Conservation (phyloP, 345 rosid species). For the Gossypium herbaceum region DNA sequence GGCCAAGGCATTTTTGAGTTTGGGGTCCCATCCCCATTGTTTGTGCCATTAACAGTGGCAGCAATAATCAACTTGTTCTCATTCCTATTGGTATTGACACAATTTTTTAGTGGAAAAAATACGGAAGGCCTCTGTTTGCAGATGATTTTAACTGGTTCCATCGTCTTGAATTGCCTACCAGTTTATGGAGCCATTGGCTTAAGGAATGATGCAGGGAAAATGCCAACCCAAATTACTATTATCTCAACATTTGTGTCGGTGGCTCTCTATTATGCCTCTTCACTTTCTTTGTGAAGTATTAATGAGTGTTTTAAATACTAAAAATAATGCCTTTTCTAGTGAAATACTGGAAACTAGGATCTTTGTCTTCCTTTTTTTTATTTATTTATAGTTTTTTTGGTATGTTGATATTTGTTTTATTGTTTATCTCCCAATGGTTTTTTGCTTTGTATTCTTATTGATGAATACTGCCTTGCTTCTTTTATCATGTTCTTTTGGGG, state of each 20-base stretch:
- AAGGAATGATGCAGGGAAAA: slow-evolving; percentile 54
- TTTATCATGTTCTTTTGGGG: too few relatives aligned
- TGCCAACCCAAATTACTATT: slow-evolving; percentile 32
- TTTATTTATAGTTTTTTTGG: too few relatives aligned
- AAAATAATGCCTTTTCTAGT: too few relatives aligned
- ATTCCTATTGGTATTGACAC: slow-evolving; percentile 28
- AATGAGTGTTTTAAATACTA: neutral
- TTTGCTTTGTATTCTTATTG: too few relatives aligned
- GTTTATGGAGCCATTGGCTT: slow-evolving; percentile 55
- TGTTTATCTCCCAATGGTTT: too few relatives aligned
- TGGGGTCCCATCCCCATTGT: slow-evolving; percentile 48
- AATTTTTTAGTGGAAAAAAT: neutral
- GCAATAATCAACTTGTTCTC: slow-evolving; percentile 51
- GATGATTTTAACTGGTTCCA: slow-evolving; percentile 39
- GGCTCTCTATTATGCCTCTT: slow-evolving; percentile 27
- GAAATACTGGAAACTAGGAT: too few relatives aligned
- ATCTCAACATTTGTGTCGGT: slow-evolving; percentile 27
- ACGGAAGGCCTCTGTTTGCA: slow-evolving; percentile 33
- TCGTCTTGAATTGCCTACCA: slow-evolving; percentile 46
- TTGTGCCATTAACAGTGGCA: slow-evolving; percentile 33
- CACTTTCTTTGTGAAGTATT: slow-evolving; percentile 17
- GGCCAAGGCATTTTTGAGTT: slow-evolving; percentile 53
- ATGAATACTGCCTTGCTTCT: too few relatives aligned
- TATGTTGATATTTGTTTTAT: too few relatives aligned
- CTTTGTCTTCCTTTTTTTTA: too few relatives aligned